Evolutionary conservation across 2,329 filamentous ascomycete species (phyloP).

Genomic region (Alternaria angustiovoidea): DNA sequence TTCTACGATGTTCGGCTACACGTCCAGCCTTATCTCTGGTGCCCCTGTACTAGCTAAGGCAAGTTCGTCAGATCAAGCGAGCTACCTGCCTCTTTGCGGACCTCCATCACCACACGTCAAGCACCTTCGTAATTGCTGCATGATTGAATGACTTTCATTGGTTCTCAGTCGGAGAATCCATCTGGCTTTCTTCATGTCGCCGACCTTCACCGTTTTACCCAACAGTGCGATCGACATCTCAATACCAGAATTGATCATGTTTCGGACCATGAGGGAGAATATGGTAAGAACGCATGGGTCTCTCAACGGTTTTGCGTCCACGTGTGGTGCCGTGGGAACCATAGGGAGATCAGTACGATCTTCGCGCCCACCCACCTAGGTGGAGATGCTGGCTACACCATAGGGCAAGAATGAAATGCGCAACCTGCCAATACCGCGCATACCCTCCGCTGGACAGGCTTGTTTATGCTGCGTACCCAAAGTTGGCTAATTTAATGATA

Average conservation of each 20-base stretch:
- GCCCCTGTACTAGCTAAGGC: conserved; percentile 1
- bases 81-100: conserved; percentile 13
- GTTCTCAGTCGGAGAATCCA: not conserved
- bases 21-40: conserved; percentile 6
- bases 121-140: not conserved
- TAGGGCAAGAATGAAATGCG: not conserved
- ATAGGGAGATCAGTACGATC: not conserved
- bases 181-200: not conserved
- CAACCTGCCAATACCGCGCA: not conserved
- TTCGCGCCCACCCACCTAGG: not conserved
- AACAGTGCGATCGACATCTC: not conserved
- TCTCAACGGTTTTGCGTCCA: conserved; percentile 14
- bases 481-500: not conserved
- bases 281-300: conserved; percentile 5
- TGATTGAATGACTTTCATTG: not conserved
- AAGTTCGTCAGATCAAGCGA: conserved; percentile 2
- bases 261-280: not conserved
- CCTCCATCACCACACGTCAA: not conserved
- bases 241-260: conserved; percentile 2
- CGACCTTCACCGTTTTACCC: conserved; percentile 1
- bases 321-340: conserved; percentile 9
- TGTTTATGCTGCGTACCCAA: not conserved
- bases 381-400: not conserved
- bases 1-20: not conserved
- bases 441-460: not conserved